Evolutionary conservation across 768 basidiomycete species (phyloP).

Genomic region (Pluteus cervinus): DNA sequence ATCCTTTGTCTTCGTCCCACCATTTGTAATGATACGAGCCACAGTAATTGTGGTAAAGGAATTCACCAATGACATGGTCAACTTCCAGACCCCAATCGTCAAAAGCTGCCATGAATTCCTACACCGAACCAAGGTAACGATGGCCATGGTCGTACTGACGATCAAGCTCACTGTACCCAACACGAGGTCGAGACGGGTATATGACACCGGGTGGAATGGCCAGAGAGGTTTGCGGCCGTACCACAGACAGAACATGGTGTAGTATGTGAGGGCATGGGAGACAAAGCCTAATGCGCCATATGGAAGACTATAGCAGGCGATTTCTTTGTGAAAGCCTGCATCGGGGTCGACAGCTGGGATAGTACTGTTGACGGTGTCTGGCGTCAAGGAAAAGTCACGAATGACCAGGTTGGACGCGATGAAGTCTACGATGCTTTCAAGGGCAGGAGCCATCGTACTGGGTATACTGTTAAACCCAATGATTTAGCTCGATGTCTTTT

Average conservation of each 20-base stretch:
- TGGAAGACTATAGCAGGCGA: conserved; percentile 12
- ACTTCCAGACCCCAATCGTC: conserved; percentile 13
- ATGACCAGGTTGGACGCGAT: too few species aligned
- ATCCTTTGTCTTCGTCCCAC: conserved; percentile 3
- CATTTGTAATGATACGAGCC: conserved; percentile 5
- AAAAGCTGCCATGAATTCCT: conserved; percentile 13
- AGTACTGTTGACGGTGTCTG: too few species aligned
- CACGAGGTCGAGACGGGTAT: conserved; percentile 8
- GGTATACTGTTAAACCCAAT: too few species aligned
- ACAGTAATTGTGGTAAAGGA: conserved; percentile 12
- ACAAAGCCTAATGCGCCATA: conserved; percentile 11
- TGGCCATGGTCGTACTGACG: conserved; percentile 7
- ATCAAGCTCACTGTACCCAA: conserved; percentile 8
- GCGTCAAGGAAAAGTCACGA: too few species aligned
- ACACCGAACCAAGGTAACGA: conserved; percentile 11
- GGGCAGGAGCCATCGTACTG: too few species aligned
- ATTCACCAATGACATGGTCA: conserved; percentile 13
- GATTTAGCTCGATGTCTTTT: too few species aligned
- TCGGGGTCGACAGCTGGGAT: too few species aligned
- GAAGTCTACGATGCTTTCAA: too few species aligned
- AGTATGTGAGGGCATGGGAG: conserved; percentile 14
- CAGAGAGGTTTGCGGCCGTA: conserved; percentile 11
- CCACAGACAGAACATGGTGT: conserved; percentile 13
- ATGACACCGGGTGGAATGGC: conserved; percentile 10
- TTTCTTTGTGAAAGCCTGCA: too few species aligned